Evolutionary conservation across 495 filamentous ascomycete genomes (phyloP), one percentile per base, ranked within the genome.

Genomic region (Lasiosphaeria miniovina): DNA sequence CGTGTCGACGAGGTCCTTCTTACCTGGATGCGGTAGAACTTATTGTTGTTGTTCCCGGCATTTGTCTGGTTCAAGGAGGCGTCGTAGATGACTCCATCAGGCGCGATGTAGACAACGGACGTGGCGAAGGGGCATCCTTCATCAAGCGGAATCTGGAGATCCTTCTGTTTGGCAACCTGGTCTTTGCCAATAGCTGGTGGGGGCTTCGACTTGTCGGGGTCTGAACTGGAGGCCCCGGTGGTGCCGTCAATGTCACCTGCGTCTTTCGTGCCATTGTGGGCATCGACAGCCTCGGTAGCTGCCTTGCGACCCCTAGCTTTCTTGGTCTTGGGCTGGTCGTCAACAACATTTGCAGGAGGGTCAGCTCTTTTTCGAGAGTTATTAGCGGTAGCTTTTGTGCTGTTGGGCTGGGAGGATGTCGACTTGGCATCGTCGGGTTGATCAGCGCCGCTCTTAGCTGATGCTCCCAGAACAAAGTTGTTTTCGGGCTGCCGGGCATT

Each of bases 1-100:
- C 31, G 33, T 54, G 6, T 67, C 53, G 7, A 14, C 17, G 9
- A 8, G 15, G 11, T 45, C n/a, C 32, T 75, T 52, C 69, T 60
- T 62, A 75, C 72, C 66, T 89, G 85, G 31, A 90, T 65, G 33
- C 82, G 79, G 62, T 89, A 90, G 67, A 91, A 91, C 54, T 91
- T 91, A 71, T 90, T 90, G 59, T 85, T 84, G 58, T 88, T 89
- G 14, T 72, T 67, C 6, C 75, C 68, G 1, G 87, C 72, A 52
- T 86, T 81, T 6, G 82, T 82, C 65, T 86, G 82, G 59, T 85
- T 87, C 46, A 88, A 72, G 6, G 81, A 78, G 9, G 81, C 86
- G 65, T 88, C 85, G 32, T 76, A 92, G 34, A 93, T 88, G 35
- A 87, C 69, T 2, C 84, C 83, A 2, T 77, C 54, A 10, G 68